Conservation (phyloP, 352 stramenopile species). For the Pseudoperonospora humuli region DNA sequence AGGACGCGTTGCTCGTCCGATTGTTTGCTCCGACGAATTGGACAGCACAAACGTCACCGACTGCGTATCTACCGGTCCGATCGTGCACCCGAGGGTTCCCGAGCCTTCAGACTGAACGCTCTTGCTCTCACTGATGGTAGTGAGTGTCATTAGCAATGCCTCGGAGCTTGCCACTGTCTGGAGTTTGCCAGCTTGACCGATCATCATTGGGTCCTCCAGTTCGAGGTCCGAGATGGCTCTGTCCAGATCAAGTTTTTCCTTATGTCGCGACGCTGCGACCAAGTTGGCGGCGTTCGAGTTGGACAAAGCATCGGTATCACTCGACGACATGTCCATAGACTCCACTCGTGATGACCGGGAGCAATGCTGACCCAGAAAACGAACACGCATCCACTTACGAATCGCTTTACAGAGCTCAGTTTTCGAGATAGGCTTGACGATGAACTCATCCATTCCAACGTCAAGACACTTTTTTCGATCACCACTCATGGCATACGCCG, state of each 20-base stretch:
- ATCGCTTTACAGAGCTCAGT: constrained; percentile 51
- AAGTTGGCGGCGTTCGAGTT: constrained; percentile 45
- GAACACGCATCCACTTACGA: constrained; percentile 73
- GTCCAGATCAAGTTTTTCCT: constrained; percentile 66
- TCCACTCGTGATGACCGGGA: constrained; percentile 11
- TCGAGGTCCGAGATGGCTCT: constrained; percentile 78
- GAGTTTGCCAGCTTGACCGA: constrained; percentile 39
- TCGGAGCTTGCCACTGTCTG: constrained; percentile 32
- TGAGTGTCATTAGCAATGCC: constrained; percentile 38
- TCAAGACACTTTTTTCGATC: constrained; percentile 80
- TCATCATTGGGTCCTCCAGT: constrained; percentile 84
- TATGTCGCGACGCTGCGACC: constrained; percentile 64
- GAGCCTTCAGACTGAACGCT: constrained; percentile 40
- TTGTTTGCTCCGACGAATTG: constrained; percentile 8
- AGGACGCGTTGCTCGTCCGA: constrained; percentile 4
- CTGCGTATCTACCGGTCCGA: constrained; percentile 15
- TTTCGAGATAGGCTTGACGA: constrained; percentile 82
- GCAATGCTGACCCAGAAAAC: constrained; percentile 49
- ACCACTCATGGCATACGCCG: constrained; percentile 78
- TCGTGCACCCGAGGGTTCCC: constrained; percentile 27
- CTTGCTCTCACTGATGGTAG: constrained; percentile 45
- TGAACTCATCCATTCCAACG: constrained; percentile 81
- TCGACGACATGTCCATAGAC: background rate
- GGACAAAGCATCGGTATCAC: constrained; percentile 11
- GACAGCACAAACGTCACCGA: constrained; percentile 8